Base-by-base conservation (phyloP, 2,329 filamentous ascomycete genomes). In the Alternaria sp. region DNA sequence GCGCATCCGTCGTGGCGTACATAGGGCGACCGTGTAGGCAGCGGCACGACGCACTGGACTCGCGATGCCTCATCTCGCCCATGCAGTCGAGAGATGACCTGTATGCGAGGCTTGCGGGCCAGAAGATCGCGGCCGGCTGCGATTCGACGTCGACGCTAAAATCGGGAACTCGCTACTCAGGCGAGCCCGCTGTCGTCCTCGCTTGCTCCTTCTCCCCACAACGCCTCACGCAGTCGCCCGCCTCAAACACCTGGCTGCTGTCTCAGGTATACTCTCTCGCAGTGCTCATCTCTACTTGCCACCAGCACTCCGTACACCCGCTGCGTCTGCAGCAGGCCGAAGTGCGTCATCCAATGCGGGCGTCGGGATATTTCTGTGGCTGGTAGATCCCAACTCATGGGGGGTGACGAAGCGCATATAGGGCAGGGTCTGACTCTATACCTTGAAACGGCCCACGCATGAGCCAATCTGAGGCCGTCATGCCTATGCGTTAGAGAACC, bases 361-460 rank as follows among this genome's bases (percentile, higher is more conserved):
- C 55, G 50, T 69, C 71, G 73, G 75, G 71, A 70, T 43, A 70
- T 76, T 76, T 68, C 71, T 73, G 75, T 77, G 76, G 72, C 76
- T 78, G 74, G 75, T 71, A 72, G 73, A 77, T 77, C 73, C 68
- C 74, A 70, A 62, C 68, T 70, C 60, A 65, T 64, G 70, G 71
- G 72, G 71, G 75, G 71, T 73, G 70, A 63, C 73, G 69, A 78
- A 75, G 71, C 76, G 78, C 76, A 74, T 80, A 80, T 81, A 77
- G 75, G 55, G n/a, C 74, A 56, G 59, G 78, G 75, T 60, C 61
- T 46, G 61, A 61, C 66, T 73, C 72, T 77, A 76, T 71, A 70
- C 73, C 74, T 77, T 79, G 76, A 81, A 80, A 80, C 78, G 73
- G 76, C 75, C 75, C 75, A 69, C 71, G 79, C 77, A 78, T 78